Evolutionary conservation across 2,329 filamentous ascomycete species (phyloP), one percentile per base, ranked within the genome.

Genomic region (Penicillium hesseltinei): DNA sequence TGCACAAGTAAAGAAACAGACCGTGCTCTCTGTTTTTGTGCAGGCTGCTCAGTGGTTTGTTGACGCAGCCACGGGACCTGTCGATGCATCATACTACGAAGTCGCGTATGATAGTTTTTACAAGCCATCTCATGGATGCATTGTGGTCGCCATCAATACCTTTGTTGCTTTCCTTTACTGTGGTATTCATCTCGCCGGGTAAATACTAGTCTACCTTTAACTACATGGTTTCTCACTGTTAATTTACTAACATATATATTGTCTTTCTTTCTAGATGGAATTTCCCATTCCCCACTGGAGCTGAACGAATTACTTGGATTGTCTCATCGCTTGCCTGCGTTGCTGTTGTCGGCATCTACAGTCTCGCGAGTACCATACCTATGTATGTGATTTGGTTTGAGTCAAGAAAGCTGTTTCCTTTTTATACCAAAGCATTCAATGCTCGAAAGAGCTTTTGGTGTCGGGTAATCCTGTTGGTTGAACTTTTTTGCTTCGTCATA

Each of bases 111-210:
- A 25, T n/a, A 6, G 4, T 29, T 17, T 29, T 8, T n/a, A 27
- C 6, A 44, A 44, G 9, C 42, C 42, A 27, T 29, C 42, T 13
- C 42, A 44, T 29, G 17, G 17, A 8, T 44, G 23, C 25, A 44
- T 44, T 29, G 1, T 44, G 9, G 6, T 5, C 17, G 42, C 9
- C 4, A 1, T 44, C 8, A 29, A 44, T 44, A 29, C 42, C 42
- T 27, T 44, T 27, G 42, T 44, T 19, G 42, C 25, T 6, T 44
- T 44, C 5, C 42, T 44, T 44, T 44, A 44, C 17, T 44, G 42
- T 44, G 42, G 25, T 44, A 44, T 44, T 29, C 42, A 44, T 19
- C 17, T 44, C 3, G 42, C 17, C 1, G 42, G 42, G 42, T 44
- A 44, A 44, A 29, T 44, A 29, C 2, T n/a, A 27, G 2, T 44